Evolutionary conservation across 352 stramenopile species (phyloP).

Genomic region (Pythium biforme): DNA sequence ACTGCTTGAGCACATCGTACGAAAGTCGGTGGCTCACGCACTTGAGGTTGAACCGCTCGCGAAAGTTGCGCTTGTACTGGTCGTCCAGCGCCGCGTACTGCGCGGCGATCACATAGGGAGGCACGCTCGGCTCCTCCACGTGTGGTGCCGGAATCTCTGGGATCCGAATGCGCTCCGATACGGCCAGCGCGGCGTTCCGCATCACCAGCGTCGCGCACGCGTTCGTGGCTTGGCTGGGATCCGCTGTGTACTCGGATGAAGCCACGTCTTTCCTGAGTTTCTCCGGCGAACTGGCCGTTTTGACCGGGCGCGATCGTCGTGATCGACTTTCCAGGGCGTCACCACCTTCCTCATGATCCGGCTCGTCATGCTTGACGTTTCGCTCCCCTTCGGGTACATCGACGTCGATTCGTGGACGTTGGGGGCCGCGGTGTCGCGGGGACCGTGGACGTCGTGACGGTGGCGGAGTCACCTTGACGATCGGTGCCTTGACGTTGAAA

Average conservation of each 20-base stretch:
- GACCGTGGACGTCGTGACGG: neutral
- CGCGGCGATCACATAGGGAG: slow-evolving; percentile 57
- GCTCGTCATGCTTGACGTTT: neutral
- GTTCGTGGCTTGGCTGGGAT: slow-evolving; percentile 1
- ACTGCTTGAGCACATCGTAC: slow-evolving; percentile 59
- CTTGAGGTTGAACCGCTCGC: slow-evolving; percentile 57
- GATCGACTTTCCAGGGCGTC: neutral
- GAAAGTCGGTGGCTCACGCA: slow-evolving; percentile 61
- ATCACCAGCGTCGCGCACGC: slow-evolving; percentile 63
- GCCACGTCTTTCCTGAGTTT: neutral
- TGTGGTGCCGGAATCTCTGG: slow-evolving; percentile 33
- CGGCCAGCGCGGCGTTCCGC: slow-evolving; percentile 44
- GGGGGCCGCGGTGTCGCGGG: neutral
- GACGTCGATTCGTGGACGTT: neutral
- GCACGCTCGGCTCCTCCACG: slow-evolving; percentile 37
- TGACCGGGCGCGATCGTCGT: neutral
- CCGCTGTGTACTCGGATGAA: neutral
- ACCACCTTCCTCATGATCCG: neutral
- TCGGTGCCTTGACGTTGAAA: slow-evolving; percentile 26
- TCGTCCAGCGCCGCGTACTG: slow-evolving; percentile 55
- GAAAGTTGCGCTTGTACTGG: slow-evolving; percentile 46
- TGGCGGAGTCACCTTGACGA: slow-evolving; percentile 14
- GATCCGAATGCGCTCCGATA: slow-evolving; percentile 54
- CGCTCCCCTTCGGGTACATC: neutral
- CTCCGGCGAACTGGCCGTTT: neutral